Evolutionary conservation across 768 basidiomycete species (phyloP).

Genomic region (Phaeolepiota aurea): DNA sequence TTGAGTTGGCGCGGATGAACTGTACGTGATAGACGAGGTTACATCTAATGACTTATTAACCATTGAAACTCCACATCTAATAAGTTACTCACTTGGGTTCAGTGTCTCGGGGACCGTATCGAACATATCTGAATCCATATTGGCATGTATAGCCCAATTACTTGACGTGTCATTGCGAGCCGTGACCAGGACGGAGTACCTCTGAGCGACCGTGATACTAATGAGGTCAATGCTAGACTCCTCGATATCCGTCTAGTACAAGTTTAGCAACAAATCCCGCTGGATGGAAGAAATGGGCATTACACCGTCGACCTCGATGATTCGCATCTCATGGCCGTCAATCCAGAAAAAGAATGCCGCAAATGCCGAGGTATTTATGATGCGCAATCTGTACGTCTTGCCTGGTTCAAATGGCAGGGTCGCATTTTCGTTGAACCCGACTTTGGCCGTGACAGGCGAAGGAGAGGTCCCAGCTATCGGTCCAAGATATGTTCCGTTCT

Average conservation of each 20-base stretch:
- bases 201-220: slow-evolving; percentile 77
- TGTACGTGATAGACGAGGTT: slow-evolving; percentile 81
- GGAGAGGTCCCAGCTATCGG: slow-evolving; percentile 44
- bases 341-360: slow-evolving; percentile 81
- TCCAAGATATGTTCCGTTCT: slow-evolving; percentile 63
- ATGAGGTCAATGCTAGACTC: slow-evolving; percentile 66
- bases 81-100: slow-evolving; percentile 52
- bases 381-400: slow-evolving; percentile 82
- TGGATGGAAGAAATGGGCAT: not conserved
- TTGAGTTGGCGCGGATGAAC: slow-evolving; percentile 37
- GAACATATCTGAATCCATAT: slow-evolving; percentile 90
- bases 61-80: too few species aligned
- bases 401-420: slow-evolving; percentile 79
- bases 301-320: slow-evolving; percentile 82
- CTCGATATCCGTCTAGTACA: slow-evolving; percentile 61
- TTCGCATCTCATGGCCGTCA: slow-evolving; percentile 77
- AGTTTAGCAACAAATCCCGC: slow-evolving; percentile 1
- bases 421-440: slow-evolving; percentile 85
- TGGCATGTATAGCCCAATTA: slow-evolving; percentile 88
- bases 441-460: slow-evolving; percentile 42
- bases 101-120: slow-evolving; percentile 68
- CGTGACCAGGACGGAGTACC: slow-evolving; percentile 88
- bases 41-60: too few species aligned
- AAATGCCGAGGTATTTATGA: slow-evolving; percentile 79
- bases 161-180: slow-evolving; percentile 77